A percentile compares a stretch with the other conserved stretches of the same genome.
phyloP scores from a whole-genome alignment of 768 basidiomycete species.

The Tephrocybe sp. region DNA sequence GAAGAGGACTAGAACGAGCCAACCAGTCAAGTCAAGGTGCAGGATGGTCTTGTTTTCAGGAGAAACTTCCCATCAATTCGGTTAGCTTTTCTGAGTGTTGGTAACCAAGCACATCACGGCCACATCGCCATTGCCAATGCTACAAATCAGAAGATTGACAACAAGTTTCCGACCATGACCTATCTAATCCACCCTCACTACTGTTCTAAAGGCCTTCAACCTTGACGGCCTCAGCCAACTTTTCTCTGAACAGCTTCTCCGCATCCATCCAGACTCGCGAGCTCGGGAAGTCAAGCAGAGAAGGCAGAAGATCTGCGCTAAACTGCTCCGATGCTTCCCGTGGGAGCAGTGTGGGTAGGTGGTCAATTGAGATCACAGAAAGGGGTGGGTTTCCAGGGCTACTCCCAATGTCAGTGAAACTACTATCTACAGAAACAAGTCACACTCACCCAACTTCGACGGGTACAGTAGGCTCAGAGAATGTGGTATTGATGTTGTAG shows the following conservation, averaged over 20 bases:
- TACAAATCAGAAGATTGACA: neutral
- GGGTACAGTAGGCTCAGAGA: conserved; percentile 86
- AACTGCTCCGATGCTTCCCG: conserved; percentile 98
- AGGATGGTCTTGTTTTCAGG: conserved; percentile 2
- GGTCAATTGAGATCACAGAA: conserved; percentile 93
- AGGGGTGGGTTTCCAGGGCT: conserved; percentile 68
- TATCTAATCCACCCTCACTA: too few species aligned
- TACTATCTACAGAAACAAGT: neutral
- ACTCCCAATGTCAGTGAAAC: neutral
- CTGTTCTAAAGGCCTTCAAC: conserved; percentile 32
- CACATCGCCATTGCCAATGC: too few species aligned
- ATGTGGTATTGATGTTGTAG: conserved; percentile 92
- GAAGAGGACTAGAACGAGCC: conserved; percentile 12
- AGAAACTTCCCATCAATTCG: conserved; percentile 9
- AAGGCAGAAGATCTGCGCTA: conserved; percentile 82
- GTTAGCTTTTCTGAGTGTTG: conserved; percentile 4
- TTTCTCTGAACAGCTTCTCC: conserved; percentile 74
- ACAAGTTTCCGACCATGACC: too few species aligned
- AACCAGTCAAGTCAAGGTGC: conserved; percentile 9
- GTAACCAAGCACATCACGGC: conserved; percentile 5
- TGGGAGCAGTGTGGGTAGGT: conserved; percentile 92
- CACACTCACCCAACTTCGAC: conserved; percentile 75
- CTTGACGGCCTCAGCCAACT: conserved; percentile 41
- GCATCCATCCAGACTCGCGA: conserved; percentile 89
- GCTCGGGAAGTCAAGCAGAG: conserved; percentile 76